A percentile compares a stretch with the other conserved stretches of the same genome.
These are phyloP conservation scores for Schizonepeta tenuifolia DNA, from an alignment of 257 asterid species.

Conservation along the genomic window DNA sequence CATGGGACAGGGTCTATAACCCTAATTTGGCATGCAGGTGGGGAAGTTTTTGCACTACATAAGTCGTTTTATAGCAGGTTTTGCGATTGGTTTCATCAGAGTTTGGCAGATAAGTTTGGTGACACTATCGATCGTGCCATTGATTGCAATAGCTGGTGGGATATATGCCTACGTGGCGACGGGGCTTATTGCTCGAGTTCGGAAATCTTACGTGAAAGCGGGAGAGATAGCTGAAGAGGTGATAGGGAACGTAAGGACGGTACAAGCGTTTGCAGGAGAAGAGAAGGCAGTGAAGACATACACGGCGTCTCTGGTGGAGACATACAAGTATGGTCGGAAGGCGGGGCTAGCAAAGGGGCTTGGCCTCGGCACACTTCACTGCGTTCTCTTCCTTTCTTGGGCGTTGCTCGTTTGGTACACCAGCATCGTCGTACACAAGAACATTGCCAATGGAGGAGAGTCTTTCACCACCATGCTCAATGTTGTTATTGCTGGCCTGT, in stretches of 20 bases:
- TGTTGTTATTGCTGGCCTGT: slow-evolving; percentile 95
- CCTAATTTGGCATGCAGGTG: slow-evolving; percentile 49
- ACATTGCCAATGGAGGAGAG: slow-evolving; percentile 91
- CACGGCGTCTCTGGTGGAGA: slow-evolving; percentile 57
- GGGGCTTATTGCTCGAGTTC: slow-evolving; percentile 83
- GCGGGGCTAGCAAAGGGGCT: slow-evolving; percentile 97
- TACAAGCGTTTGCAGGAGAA: slow-evolving; percentile 94
- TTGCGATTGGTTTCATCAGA: slow-evolving; percentile 79
- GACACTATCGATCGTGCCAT: slow-evolving; percentile 87
- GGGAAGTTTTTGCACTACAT: slow-evolving; percentile 89
- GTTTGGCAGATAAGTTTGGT: slow-evolving; percentile 98
- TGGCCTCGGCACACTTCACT: slow-evolving; percentile 89
- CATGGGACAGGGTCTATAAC: too few species aligned
- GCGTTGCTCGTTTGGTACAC: slow-evolving; percentile 96
- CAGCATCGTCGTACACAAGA: slow-evolving; percentile 85
- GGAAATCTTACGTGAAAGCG: slow-evolving; percentile 86
- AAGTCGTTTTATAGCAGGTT: slow-evolving; percentile 82
- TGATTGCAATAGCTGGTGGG: slow-evolving; percentile 95
- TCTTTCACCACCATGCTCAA: slow-evolving; percentile 98
- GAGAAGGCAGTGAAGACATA: slow-evolving; percentile 80
- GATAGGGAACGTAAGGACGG: slow-evolving; percentile 91
- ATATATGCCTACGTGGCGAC: slow-evolving; percentile 82
- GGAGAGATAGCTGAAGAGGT: slow-evolving; percentile 99
- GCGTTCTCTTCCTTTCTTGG: slow-evolving; percentile 95
- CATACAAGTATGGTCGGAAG: slow-evolving; percentile 76